Evolutionary conservation across 1,284 basidiomycete species (phyloP).

Genomic region (Paramarasmius palmivorus): DNA sequence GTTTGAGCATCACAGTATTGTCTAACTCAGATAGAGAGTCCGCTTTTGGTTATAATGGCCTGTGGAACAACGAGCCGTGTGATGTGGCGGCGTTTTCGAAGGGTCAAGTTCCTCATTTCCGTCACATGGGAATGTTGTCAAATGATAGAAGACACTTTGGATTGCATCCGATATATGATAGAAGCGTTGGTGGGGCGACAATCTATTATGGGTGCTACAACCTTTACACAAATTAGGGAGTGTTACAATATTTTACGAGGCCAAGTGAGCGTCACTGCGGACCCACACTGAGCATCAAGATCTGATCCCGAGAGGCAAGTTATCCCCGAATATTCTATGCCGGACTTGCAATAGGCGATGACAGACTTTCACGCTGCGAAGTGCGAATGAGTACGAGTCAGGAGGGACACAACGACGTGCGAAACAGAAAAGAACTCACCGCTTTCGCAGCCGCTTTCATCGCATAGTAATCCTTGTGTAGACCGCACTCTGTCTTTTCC

Average conservation of each 20-base stretch:
- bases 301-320: too few relatives aligned
- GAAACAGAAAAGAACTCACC: neutral
- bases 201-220: too few relatives aligned
- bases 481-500: slow-evolving; percentile 94
- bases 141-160: neutral
- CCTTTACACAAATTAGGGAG: too few relatives aligned
- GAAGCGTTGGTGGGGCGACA: too few relatives aligned
- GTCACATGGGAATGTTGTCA: neutral
- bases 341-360: too few relatives aligned
- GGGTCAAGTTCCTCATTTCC: neutral
- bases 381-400: neutral
- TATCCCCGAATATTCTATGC: too few relatives aligned
- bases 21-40: slow-evolving; percentile 7
- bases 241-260: too few relatives aligned
- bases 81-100: neutral
- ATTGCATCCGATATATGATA: too few relatives aligned
- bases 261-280: too few relatives aligned
- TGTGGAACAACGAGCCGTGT: neutral
- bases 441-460: slow-evolving; percentile 49
- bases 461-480: slow-evolving; percentile 86
- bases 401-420: neutral
- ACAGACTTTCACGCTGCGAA: neutral
- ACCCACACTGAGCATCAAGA: too few relatives aligned
- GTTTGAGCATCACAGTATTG: neutral
- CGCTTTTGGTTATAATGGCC: slow-evolving; percentile 3